Evolutionary conservation across 2,329 filamentous ascomycete genomes (phyloP).

Genomic region (Fusarium continuum): DNA sequence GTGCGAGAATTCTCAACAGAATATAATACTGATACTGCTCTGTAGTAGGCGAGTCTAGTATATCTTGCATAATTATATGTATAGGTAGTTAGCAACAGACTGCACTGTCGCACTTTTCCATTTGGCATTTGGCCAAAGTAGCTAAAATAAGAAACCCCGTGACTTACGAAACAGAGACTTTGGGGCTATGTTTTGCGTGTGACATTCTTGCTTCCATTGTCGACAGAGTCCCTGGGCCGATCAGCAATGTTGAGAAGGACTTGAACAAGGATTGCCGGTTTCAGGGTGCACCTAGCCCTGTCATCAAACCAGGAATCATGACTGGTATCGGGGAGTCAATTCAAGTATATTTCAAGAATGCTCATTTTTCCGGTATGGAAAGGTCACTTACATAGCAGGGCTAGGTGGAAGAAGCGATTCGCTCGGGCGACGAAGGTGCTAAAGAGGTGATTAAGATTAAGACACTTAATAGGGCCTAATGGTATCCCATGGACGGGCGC

Average conservation of each 20-base stretch:
- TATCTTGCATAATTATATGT: no score
- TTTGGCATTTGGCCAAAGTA: no score
- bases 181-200: no score
- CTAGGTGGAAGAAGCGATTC: background rate
- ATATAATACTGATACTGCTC: no score
- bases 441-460: background rate
- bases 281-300: background rate
- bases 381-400: background rate
- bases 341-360: background rate
- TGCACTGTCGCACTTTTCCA: no score
- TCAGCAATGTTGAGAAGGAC: background rate
- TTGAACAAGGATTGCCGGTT: background rate
- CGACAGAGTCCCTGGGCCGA: background rate
- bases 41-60: no score
- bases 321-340: background rate
- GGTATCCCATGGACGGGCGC: no score
- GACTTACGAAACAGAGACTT: no score
- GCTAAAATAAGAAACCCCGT: no score
- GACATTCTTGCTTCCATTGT: background rate
- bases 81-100: no score
- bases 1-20: no score
- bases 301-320: background rate
- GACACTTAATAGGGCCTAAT: conserved; percentile 43
- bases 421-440: background rate
- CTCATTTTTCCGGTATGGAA: background rate